Conservation (phyloP, 225 moss, liverwort and hornwort species). For the Polytrichum commune region DNA sequence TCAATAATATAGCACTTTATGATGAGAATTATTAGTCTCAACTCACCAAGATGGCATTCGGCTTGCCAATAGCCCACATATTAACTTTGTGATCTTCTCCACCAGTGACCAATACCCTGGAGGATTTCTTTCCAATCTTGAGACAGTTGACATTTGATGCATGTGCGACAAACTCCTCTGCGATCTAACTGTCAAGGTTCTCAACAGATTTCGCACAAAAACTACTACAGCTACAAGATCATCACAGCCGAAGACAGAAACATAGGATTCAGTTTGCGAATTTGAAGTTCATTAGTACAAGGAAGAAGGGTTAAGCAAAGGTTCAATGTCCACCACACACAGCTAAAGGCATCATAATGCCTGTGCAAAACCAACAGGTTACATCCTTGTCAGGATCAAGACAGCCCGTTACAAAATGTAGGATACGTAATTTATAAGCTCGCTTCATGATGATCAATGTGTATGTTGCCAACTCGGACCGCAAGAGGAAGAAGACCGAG, state of each 20-base stretch:
- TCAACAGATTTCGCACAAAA: constrained; percentile 4
- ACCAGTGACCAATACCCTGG: constrained; percentile 95
- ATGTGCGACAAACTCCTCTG: constrained; percentile 99
- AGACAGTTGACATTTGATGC: constrained; percentile 99
- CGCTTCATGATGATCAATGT: constrained; percentile 84
- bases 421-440: constrained; percentile 99
- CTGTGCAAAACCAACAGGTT: too few species aligned
- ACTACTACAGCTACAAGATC: constrained; percentile 1
- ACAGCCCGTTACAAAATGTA: constrained; percentile 2
- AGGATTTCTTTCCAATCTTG: constrained; percentile 99
- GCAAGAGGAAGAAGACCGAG: too few species aligned
- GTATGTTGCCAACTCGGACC: neutral
- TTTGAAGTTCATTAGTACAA: constrained; percentile 4
- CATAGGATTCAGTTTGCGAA: neutral
- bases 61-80: constrained; percentile 99
- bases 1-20: too few species aligned
- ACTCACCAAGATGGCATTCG: constrained; percentile 92
- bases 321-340: neutral
- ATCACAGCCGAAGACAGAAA: neutral
- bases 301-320: constrained; percentile 5
- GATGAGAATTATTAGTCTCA: too few species aligned
- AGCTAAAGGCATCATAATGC: too few species aligned
- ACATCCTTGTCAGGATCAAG: neutral
- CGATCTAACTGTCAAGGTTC: constrained; percentile 42
- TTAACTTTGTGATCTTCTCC: constrained; percentile 99